Percentiles rank a stretch among this genome's conserved stretches.
Conservation (phyloP, 2,329 filamentous ascomycete genomes). For the Fonsecaea erecta region DNA sequence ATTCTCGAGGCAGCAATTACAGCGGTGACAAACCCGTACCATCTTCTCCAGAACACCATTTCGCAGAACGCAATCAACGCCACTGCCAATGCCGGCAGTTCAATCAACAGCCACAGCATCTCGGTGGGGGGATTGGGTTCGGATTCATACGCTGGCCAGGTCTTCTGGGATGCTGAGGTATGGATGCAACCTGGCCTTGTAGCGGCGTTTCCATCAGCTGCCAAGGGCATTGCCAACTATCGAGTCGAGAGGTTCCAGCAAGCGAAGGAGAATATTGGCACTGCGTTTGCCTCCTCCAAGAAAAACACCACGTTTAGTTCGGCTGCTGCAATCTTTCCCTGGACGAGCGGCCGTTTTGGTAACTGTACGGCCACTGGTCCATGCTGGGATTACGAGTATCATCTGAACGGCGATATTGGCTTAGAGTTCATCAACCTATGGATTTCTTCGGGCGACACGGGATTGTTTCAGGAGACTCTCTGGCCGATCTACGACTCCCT, state of each 20-base stretch:
- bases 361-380: conserved; percentile 69
- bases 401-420: conserved; percentile 72
- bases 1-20: conserved; percentile 60
- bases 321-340: conserved; percentile 67
- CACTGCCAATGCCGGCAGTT: conserved; percentile 46
- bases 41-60: conserved; percentile 56
- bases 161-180: conserved; percentile 70
- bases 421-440: conserved; percentile 66
- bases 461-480: conserved; percentile 59
- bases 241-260: conserved; percentile 63
- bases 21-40: conserved; percentile 54
- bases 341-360: conserved; percentile 69
- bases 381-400: conserved; percentile 74
- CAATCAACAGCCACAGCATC: conserved; percentile 66
- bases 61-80: conserved; percentile 59
- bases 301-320: conserved; percentile 62
- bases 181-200: conserved; percentile 72
- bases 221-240: conserved; percentile 68
- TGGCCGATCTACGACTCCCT: conserved; percentile 69
- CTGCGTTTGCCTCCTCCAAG: conserved; percentile 62
- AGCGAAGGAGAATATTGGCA: conserved; percentile 64
- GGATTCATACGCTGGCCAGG: conserved; percentile 68
- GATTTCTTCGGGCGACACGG: conserved; percentile 62
- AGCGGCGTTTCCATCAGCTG: conserved; percentile 65
- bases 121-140: conserved; percentile 70